A percentile compares a stretch with the other conserved stretches of the same genome.
Evolutionary conservation across 805 yeast species (phyloP).

Genomic region (Candida loeiensis): DNA sequence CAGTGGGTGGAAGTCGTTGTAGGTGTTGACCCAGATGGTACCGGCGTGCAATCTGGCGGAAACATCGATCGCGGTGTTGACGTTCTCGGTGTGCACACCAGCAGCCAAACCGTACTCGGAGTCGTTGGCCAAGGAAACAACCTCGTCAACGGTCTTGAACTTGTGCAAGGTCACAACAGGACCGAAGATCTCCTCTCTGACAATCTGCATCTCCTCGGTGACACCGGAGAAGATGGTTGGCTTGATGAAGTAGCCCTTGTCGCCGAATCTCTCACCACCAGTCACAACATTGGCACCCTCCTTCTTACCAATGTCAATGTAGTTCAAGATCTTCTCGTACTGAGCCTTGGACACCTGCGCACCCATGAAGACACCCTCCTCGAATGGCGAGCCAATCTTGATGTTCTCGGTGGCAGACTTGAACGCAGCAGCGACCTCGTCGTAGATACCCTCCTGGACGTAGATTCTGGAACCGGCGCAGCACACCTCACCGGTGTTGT

Average conservation of each 20-base stretch:
- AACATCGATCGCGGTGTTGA: slow-evolving; percentile 72
- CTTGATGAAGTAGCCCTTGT: slow-evolving; percentile 64
- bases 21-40: slow-evolving; percentile 87
- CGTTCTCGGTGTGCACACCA: slow-evolving; percentile 76
- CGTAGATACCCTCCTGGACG: slow-evolving; percentile 82
- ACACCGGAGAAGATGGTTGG: slow-evolving; percentile 90
- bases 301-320: slow-evolving; percentile 69
- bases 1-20: slow-evolving; percentile 81
- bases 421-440: slow-evolving; percentile 63
- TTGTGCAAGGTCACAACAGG: slow-evolving; percentile 85
- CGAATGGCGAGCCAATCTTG: slow-evolving; percentile 83
- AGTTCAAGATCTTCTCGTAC: slow-evolving; percentile 70
- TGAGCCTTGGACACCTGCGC: slow-evolving; percentile 86
- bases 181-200: slow-evolving; percentile 90
- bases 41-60: slow-evolving; percentile 78
- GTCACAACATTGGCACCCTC: slow-evolving; percentile 83
- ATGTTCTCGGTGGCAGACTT: slow-evolving; percentile 51
- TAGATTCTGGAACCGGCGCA: slow-evolving; percentile 92
- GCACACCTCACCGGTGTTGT: slow-evolving; percentile 94
- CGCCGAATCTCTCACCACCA: slow-evolving; percentile 78
- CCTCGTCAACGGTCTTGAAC: slow-evolving; percentile 82
- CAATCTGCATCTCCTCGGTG: slow-evolving; percentile 66
- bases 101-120: slow-evolving; percentile 86
- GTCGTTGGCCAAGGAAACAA: slow-evolving; percentile 71
- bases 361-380: slow-evolving; percentile 76